These are phyloP conservation scores for Gaeumannomyces sp. DNA, from an alignment of 2,329 filamentous ascomycete genomes.

Conservation along the genomic window DNA sequence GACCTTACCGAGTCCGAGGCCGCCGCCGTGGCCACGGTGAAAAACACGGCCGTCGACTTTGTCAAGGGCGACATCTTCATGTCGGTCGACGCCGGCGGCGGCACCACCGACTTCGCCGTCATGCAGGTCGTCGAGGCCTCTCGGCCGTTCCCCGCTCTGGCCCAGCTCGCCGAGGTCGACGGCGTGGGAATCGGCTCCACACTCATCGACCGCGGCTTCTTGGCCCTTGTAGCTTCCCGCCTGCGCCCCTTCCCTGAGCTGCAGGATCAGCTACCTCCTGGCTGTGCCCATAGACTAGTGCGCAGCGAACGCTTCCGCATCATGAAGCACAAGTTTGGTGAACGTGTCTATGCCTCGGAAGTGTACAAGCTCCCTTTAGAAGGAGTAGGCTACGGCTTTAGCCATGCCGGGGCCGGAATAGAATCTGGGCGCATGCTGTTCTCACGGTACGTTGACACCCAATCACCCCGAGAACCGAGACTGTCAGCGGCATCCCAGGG, in stretches of 20 bases:
- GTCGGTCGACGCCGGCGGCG: slow-evolving; percentile 39
- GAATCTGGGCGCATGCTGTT: not conserved
- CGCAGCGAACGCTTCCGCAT: not conserved
- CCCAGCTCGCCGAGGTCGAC: slow-evolving; percentile 30
- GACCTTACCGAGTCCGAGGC: slow-evolving; percentile 44
- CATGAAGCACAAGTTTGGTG: not conserved
- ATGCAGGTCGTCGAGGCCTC: slow-evolving; percentile 15
- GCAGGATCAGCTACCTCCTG: not conserved
- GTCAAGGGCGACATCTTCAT: slow-evolving; percentile 33
- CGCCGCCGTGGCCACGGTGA: slow-evolving; percentile 40
- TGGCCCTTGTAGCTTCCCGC: slow-evolving; percentile 31
- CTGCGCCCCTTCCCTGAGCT: not conserved
- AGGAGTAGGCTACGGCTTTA: not conserved
- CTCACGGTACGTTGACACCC: not conserved
- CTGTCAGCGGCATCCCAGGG: too few relatives aligned
- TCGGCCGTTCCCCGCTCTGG: slow-evolving; percentile 12
- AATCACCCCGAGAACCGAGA: too few relatives aligned
- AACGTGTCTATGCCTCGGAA: not conserved
- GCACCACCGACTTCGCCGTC: slow-evolving; percentile 39
- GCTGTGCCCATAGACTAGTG: not conserved
- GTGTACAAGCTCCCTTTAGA: not conserved
- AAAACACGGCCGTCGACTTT: slow-evolving; percentile 33
- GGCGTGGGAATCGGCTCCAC: slow-evolving; percentile 40
- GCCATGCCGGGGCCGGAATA: not conserved
- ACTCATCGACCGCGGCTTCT: slow-evolving; percentile 38